Evolutionary conservation across 371 early-diverging fungal species (phyloP).

Genomic region (Parasitella parasitica): DNA sequence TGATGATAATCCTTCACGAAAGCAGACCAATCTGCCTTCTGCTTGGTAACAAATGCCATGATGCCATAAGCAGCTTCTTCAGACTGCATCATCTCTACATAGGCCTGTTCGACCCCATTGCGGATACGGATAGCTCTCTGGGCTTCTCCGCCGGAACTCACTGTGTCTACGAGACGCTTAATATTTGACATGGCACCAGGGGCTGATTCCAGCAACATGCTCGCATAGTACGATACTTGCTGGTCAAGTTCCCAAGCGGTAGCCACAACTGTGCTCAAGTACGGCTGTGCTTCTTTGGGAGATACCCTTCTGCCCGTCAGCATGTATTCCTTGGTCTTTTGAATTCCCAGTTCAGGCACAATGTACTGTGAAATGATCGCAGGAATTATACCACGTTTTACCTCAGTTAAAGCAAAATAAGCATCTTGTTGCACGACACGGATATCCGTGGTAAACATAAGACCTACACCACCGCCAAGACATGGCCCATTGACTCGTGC

Average conservation of each 20-base stretch:
- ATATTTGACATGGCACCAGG: conserved; percentile 59
- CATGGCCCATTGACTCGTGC: conserved; percentile 72
- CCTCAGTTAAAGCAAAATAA: conserved; percentile 67
- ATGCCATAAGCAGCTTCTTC: conserved; percentile 73
- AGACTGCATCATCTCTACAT: conserved; percentile 65
- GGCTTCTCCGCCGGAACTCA: conserved; percentile 38
- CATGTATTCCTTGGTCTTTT: conserved; percentile 61
- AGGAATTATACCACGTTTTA: conserved; percentile 68
- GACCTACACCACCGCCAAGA: conserved; percentile 72
- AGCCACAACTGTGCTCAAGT: conserved; percentile 39
- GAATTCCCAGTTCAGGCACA: conserved; percentile 63
- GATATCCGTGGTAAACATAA: conserved; percentile 67
- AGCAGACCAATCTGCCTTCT: conserved; percentile 61
- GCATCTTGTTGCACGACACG: conserved; percentile 49
- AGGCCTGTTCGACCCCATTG: conserved; percentile 40
- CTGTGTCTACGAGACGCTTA: conserved; percentile 51
- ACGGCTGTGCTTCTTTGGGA: conserved; percentile 42
- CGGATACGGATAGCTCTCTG: conserved; percentile 29
- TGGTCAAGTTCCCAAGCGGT: conserved; percentile 38
- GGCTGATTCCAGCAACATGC: conserved; percentile 51
- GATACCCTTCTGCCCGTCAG: conserved; percentile 62
- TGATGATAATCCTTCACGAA: conserved; percentile 37
- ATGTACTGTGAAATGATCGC: conserved; percentile 73
- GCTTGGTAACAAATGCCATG: conserved; percentile 51
- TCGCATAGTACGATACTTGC: conserved; percentile 42